A percentile compares a stretch with the other conserved stretches of the same genome.
Conservation (phyloP, 2,329 filamentous ascomycete species). For the Colletotrichum echinochloae region DNA sequence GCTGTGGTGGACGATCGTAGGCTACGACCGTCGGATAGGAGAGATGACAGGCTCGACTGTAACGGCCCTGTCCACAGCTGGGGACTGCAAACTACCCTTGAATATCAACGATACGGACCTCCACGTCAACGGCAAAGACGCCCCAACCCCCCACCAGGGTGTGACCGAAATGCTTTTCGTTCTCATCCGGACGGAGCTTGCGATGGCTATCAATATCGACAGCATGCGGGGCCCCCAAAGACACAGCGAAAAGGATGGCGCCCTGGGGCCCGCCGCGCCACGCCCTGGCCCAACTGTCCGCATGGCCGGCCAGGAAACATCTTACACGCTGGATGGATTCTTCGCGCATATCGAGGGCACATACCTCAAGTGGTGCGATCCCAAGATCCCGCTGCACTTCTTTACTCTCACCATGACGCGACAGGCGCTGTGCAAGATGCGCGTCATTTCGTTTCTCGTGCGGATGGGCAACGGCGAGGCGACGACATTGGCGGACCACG, state of each 20-base stretch:
- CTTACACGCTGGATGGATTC: slow-evolving; percentile 65
- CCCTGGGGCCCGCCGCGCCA: slow-evolving; percentile 44
- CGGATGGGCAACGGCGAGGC: slow-evolving; percentile 57
- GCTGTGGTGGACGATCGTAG: slow-evolving; percentile 78
- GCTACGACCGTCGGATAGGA: slow-evolving; percentile 76
- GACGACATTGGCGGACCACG: slow-evolving; percentile 55
- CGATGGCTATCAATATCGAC: slow-evolving; percentile 64
- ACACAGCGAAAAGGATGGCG: slow-evolving; percentile 47
- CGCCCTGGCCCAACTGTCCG: slow-evolving; percentile 53
- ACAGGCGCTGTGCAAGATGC: slow-evolving; percentile 67
- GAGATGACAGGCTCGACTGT: slow-evolving; percentile 73
- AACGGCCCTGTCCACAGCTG: slow-evolving; percentile 65
- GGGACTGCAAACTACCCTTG: slow-evolving; percentile 68
- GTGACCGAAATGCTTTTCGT: slow-evolving; percentile 72
- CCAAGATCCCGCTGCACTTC: slow-evolving; percentile 69
- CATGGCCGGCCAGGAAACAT: slow-evolving; percentile 62
- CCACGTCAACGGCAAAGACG: slow-evolving; percentile 66
- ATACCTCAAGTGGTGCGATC: slow-evolving; percentile 68
- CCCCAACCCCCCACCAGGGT: slow-evolving; percentile 60
- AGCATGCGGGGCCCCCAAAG: slow-evolving; percentile 51
- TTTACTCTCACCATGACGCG: slow-evolving; percentile 70
- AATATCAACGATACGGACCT: slow-evolving; percentile 73
- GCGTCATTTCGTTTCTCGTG: slow-evolving; percentile 65
- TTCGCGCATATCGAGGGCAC: slow-evolving; percentile 66
- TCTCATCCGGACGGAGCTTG: slow-evolving; percentile 67